These are phyloP conservation scores for Miscanthus lutarioriparius DNA, from an alignment of 176 grass and related monocot genomes.

Conservation along the genomic window DNA sequence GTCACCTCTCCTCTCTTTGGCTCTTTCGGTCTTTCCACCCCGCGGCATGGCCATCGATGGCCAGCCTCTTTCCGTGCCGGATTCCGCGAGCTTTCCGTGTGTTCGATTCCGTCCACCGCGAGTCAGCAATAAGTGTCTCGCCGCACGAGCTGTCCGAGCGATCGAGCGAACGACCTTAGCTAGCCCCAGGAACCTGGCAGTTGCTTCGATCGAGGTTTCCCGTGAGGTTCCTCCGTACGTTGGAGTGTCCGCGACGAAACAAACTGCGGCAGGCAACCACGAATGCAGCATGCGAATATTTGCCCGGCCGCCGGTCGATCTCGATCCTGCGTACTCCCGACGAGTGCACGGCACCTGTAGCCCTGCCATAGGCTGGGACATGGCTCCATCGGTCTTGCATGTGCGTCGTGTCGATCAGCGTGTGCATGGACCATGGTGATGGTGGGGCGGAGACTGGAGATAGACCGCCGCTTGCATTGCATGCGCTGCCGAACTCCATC, in stretches of 20 bases:
- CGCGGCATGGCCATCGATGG: neutral
- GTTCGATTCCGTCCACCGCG: neutral
- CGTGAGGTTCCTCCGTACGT: neutral
- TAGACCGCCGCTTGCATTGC: neutral
- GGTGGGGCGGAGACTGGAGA: neutral
- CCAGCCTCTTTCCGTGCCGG: neutral
- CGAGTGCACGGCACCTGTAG: conserved; percentile 12
- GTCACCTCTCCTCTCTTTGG: neutral
- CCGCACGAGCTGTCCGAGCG: neutral
- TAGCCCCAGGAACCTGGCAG: neutral
- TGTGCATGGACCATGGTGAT: neutral
- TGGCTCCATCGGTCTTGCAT: neutral
- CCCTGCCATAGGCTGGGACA: neutral
- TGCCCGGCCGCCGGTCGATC: neutral
- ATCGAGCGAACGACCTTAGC: no score
- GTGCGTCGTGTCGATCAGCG: neutral
- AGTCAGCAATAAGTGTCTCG: conserved; percentile 33
- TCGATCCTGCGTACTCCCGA: neutral
- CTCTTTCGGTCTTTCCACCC: conserved; percentile 9
- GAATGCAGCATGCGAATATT: neutral
- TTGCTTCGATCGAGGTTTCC: no score
- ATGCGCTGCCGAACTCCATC: conserved; percentile 11
- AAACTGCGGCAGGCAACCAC: neutral
- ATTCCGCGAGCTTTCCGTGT: conserved; percentile 34
- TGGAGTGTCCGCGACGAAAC: conserved; percentile 44